Conservation (phyloP, 2,329 filamentous ascomycete genomes). For the Talaromyces verruculosus region DNA sequence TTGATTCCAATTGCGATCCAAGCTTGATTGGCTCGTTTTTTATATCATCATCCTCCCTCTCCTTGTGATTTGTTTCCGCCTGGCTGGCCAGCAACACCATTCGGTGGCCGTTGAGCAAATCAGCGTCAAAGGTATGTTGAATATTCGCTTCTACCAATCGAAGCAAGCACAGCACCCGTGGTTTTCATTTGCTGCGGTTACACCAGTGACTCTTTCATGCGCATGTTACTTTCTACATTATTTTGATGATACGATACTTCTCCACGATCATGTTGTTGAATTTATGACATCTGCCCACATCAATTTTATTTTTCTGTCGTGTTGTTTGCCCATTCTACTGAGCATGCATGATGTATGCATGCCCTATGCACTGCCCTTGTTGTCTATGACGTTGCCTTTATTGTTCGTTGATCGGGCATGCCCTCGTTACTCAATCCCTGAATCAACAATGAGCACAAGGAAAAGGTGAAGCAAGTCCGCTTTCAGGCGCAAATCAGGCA, state of each 20-base stretch:
- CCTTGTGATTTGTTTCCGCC: conserved; percentile 19
- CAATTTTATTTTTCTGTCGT: conserved; percentile 21
- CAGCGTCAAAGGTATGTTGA: conserved; percentile 29
- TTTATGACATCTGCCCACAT: neutral
- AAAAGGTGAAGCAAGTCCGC: conserved; percentile 7
- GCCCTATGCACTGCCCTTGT: neutral
- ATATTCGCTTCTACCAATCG: conserved; percentile 17
- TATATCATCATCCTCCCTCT: neutral
- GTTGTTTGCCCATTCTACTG: conserved; percentile 1
- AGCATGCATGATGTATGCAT: conserved; percentile 5
- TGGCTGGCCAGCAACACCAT: conserved; percentile 9
- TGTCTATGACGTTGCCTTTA: neutral
- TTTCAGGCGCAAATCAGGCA: conserved; percentile 10
- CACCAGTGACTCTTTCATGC: neutral
- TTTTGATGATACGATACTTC: neutral
- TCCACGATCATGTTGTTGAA: neutral
- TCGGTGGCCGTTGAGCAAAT: conserved; percentile 25
- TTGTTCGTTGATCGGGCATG: conserved; percentile 6
- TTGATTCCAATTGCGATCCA: conserved; percentile 9
- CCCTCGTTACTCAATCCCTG: neutral
- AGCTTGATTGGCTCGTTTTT: conserved; percentile 2
- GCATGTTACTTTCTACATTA: neutral
- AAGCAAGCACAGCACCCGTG: conserved; percentile 1
- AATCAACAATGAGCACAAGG: neutral
- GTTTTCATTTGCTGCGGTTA: neutral